Evolutionary conservation across 768 basidiomycete species (phyloP), one percentile per base, ranked within the genome.

Genomic region (Leucocoprinus leucothites): DNA sequence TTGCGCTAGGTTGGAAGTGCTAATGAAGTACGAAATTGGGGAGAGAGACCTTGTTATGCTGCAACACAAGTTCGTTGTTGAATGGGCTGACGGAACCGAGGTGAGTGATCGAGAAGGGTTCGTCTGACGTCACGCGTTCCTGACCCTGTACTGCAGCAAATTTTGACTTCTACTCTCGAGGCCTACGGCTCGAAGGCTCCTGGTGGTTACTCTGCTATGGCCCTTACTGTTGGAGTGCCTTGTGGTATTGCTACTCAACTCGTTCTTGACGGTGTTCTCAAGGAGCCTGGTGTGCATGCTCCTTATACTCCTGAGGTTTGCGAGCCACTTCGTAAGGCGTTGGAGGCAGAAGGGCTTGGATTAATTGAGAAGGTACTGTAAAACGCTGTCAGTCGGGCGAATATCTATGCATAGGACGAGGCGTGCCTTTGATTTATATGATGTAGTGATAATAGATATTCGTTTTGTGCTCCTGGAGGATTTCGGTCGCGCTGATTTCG

Each of bases 1-100:
- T 57, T 97, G 95, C 68, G 91, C 83, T 2, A 85, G 80, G 19
- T 82, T 99, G 47, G 95, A 99, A 77, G 82, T 77, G 57, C 80
- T 96, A 68, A 97, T 98, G 91, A 82, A 86, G 70, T 98, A 96
- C 73, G 89, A 86, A 59, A 72, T 78, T 45, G 92, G 91, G 59
- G 94, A 98, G 72, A 87, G 92, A 9, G 96, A 99, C 70, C 82
- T 98, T 58, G 91, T 99, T 57, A 92, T 98, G 86, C 84, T 99
- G 51, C 96, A 98, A 74, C 96, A 99, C 82, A 96, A 95, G 77
- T 98, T 99, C 67, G 74, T 92, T 62, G 86, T 98, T 35, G 86
- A 94, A 67, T 90, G 89, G 82, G 78, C 81, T 31, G 92, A 98
- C 64, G 94, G 96, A 45, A 79, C 72, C 46, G 74, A 81, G 72